Evolutionary conservation across 2,329 filamentous ascomycete genomes (phyloP), one percentile per base, ranked within the genome.

Genomic region (Parastagonospora nodorum): DNA sequence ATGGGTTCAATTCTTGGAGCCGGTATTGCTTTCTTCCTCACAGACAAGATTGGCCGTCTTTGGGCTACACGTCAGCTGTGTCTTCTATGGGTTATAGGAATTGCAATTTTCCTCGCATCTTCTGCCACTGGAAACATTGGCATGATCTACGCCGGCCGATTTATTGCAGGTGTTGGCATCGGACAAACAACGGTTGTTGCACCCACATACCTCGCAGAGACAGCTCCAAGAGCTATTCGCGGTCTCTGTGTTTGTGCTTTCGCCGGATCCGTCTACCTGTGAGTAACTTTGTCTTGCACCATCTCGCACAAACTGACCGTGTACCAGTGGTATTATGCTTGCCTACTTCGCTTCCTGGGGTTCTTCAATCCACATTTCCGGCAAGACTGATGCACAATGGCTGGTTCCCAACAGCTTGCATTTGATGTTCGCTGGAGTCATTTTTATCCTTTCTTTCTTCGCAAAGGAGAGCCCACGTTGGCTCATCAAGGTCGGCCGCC

Each of bases 231-330:
- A 2, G 82, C 84, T 1, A 79, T 90, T 51, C 83, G 88, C 47
- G 88, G 89, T 58, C 82, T 92, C 16, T 91, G 88, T 66, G 90
- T 88, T 1, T 87, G 85, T 63, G 80, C 86, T 24, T 89, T 89
- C 67, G 84, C 85, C 0, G 86, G 85, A 1, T 80, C 88, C 42
- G 89, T 92, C 16, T 92, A 92, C 66, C 73, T 89, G 45, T 62
- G 16, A 55, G 54, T 55, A 9, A 1, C 10, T 16, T n/a, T 39
- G n/a, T 1, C 19, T 32, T 24, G 27, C 37, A 8, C 5, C 16
- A 28, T 29, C n/a, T 2, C 4, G 16, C 19, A 36, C n/a, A 15
- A 33, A 30, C 47, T 54, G 35, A 53, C 40, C 1, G 16, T 31
- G n/a, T 16, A n/a, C 1, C 29, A 55, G 55, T 45, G 89, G 88